Conservation (phyloP, 2,329 filamentous ascomycete species). For the Fusarium mangiferae region DNA sequence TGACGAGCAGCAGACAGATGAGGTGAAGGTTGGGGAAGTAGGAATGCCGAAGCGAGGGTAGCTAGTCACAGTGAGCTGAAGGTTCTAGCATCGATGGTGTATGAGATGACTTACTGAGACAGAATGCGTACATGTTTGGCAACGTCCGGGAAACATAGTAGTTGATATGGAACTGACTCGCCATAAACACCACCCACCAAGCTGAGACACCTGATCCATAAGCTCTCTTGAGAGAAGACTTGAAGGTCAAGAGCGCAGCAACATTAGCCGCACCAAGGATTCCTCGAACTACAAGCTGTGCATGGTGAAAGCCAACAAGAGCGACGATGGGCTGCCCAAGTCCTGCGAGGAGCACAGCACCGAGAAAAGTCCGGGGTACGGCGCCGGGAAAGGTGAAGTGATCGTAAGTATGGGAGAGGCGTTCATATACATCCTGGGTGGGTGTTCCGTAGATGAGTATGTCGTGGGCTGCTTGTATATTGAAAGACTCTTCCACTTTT, state of each 20-base stretch:
- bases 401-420: constrained; percentile 77
- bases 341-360: constrained; percentile 79
- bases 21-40: constrained; percentile 50
- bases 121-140: constrained; percentile 97
- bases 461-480: constrained; percentile 93
- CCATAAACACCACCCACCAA: constrained; percentile 84
- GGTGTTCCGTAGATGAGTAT: constrained; percentile 85
- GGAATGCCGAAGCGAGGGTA: constrained; percentile 69
- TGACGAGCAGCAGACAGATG: constrained; percentile 56
- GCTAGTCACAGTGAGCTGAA: constrained; percentile 55
- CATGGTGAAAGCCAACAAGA: constrained; percentile 64
- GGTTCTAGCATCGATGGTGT: not conserved
- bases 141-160: constrained; percentile 93
- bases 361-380: constrained; percentile 91
- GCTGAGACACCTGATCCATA: constrained; percentile 75
- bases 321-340: constrained; percentile 74
- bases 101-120: constrained; percentile 70
- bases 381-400: constrained; percentile 91
- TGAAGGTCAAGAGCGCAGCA: constrained; percentile 72
- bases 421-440: constrained; percentile 61
- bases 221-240: constrained; percentile 68
- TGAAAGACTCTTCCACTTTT: constrained; percentile 99
- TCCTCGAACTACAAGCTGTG: constrained; percentile 74
- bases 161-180: constrained; percentile 89
- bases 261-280: constrained; percentile 83